Evolutionary conservation across 2,329 filamentous ascomycete genomes (phyloP), one percentile per base, ranked within the genome.

Genomic region (Fusarium sp.): DNA sequence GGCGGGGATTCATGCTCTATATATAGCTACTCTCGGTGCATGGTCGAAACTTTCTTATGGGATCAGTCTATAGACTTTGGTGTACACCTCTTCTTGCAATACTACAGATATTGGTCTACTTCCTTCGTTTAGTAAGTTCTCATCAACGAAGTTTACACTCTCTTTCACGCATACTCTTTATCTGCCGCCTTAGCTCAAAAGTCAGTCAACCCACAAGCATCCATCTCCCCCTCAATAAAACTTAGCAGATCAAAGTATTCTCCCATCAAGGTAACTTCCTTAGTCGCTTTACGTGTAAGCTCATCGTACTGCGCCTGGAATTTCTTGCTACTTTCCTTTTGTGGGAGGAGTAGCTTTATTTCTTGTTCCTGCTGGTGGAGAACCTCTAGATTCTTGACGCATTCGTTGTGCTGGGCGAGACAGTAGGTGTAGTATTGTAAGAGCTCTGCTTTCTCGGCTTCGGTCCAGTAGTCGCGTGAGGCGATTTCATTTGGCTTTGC

Each of bases 1-100:
- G 5, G 1, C 4, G 18, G 5, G 18, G 2, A 12, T 37, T 7
- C 3, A 4, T 37, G 7, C 18, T 12, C 4, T n/a, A 0, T 37
- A 37, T 12, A 37, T 37, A 37, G 2, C 18, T 37, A 37, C 34
- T 4, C 10, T 4, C 3, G 0, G 5, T n/a, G 18, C 1, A 37
- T 37, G 18, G n/a, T n/a, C 10, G 2, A 12, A n/a, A 37, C 16
- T 11, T 2, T 37, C 3, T 4, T 7, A 12, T 37, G 10, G 10
- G 10, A 18, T 12, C 10, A 7, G 18, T 6, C 5, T n/a, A n/a
- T n/a, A 37, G 10, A 37, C 34, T 37, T n/a, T 7, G 0, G 34
- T 37, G 5, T n/a, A 7, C 18, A 37, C 32, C 30, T 32, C 14
- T 32, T 32, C 30, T 16, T 32, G n/a, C n/a, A n/a, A n/a, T 30